These are phyloP conservation scores for Rhizopogon roseolus DNA, from an alignment of 768 basidiomycete species.

Conservation along the genomic window DNA sequence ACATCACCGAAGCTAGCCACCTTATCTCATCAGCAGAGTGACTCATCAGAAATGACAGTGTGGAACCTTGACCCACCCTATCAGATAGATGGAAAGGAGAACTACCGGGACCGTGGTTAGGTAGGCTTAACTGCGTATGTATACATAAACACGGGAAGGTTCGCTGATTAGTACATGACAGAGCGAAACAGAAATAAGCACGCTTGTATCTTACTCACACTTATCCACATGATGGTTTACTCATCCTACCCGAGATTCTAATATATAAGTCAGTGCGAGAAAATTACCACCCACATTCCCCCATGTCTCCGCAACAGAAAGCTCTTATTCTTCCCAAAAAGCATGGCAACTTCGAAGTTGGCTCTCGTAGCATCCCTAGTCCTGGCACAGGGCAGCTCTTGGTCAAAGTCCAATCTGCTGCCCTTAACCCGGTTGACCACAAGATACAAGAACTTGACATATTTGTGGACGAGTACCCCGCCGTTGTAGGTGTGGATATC, in stretches of 20 bases:
- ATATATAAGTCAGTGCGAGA: too few species aligned
- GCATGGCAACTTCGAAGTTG: constrained; percentile 26
- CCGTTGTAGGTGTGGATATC: constrained; percentile 29
- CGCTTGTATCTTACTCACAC: too few species aligned
- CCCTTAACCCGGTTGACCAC: constrained; percentile 45
- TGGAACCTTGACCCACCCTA: too few species aligned
- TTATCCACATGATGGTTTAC: neutral
- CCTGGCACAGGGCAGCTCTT: constrained; percentile 37
- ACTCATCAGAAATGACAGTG: too few species aligned
- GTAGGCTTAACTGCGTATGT: too few species aligned
- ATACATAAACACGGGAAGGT: too few species aligned
- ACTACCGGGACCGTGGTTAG: too few species aligned
- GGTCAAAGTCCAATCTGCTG: constrained; percentile 33
- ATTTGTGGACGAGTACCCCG: constrained; percentile 30
- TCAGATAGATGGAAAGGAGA: too few species aligned
- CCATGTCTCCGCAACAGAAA: constrained; percentile 26
- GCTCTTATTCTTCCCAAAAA: constrained; percentile 19
- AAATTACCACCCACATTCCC: neutral
- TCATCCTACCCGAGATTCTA: neutral
- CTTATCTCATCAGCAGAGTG: too few species aligned
- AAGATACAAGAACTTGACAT: constrained; percentile 27
- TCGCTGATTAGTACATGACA: too few species aligned
- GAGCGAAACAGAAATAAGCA: too few species aligned
- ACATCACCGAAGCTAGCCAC: too few species aligned
- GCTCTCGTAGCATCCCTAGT: constrained; percentile 19